A percentile compares a stretch with the other conserved stretches of the same genome.
phyloP scores from a whole-genome alignment of 1,284 basidiomycete genomes.

The Pseudozyma tsukubaensis region DNA sequence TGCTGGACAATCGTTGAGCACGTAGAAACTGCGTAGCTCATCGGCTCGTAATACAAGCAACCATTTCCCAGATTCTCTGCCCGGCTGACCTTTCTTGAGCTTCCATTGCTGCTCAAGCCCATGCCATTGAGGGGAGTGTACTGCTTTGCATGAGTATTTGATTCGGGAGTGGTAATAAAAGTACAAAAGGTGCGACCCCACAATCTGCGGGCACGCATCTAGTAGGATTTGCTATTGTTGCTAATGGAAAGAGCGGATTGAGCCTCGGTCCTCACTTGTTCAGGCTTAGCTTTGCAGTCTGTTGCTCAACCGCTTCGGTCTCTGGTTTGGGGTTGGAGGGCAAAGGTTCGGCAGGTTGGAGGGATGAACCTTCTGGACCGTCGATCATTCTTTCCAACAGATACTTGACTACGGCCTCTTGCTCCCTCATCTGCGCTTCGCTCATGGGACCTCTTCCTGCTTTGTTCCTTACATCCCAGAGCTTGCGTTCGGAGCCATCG shows the following conservation, averaged over 20 bases:
- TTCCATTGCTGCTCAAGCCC: no score
- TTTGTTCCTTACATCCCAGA: constrained; percentile 66
- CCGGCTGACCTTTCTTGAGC: no score
- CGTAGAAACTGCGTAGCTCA: constrained; percentile 7
- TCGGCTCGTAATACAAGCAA: constrained; percentile 23
- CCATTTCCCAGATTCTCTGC: constrained; percentile 4
- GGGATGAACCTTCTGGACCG: constrained; percentile 28
- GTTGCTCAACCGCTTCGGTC: constrained; percentile 12
- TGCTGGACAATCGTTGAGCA: constrained; percentile 3
- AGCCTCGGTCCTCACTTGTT: no score
- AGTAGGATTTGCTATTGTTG: no score
- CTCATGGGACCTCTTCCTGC: constrained; percentile 67
- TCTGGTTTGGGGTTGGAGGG: constrained; percentile 15
- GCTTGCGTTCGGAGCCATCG: constrained; percentile 53
- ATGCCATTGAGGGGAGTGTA: no score
- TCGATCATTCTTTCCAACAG: constrained; percentile 58
- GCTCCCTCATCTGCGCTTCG: constrained; percentile 66
- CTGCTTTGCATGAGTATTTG: no score
- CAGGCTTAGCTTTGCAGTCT: constrained; percentile 30
- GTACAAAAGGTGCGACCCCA: background rate
- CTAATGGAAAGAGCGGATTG: no score
- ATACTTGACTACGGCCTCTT: constrained; percentile 63
- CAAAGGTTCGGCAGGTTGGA: constrained; percentile 29
- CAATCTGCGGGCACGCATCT: background rate
- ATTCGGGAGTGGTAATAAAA: constrained; percentile 4